Evolutionary conservation across 306 rosid genomes (phyloP), one percentile per base, ranked within the genome.

Genomic region (Citrullus colocynthis): DNA sequence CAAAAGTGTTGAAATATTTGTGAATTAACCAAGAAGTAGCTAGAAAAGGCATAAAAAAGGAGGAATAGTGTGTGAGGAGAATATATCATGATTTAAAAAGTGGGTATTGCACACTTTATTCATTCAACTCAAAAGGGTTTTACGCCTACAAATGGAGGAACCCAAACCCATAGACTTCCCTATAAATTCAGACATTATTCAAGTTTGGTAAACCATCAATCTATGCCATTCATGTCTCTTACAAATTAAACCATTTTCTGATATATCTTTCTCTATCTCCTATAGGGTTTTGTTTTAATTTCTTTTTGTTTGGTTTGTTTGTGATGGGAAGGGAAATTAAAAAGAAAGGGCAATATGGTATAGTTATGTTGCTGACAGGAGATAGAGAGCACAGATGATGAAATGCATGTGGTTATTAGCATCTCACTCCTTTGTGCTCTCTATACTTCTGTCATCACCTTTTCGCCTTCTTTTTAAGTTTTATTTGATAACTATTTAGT

Each of bases 351-450:
- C n/a, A 58, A 16, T 14, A 34, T 10, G 32, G 73, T 66, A 66
- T 48, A 15, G 6, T 9, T 24, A 24, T 14, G 36, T 15, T 70
- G 76, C 16, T 72, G 76, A 72, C 76, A 72, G 76, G 49, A 72
- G 76, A 72, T 72, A 72, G 76, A 72, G 76, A 49, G 76, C 76
- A 72, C 76, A 72, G 76, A 72, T 15, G 76, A 72, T 72, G 76
- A 30, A 49, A 24, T 72, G 76, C 60, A 72, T 72, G 4, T 69
- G 5, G 18, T 7, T 15, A 3, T 18, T n/a, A 7, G 60, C 76
- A 72, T 72, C 76, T 72, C 76, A 72, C 59, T 72, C 76, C 24
- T 71, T 72, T 48, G 76, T 72, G 76, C 76, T 72, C 76, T 49
- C 76, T 72, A 72, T 49, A 2, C 76, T 72, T 72, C 76, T 72